Base-by-base conservation (phyloP, 176 grass and related monocot genomes). In the Paspalum notatum region DNA sequence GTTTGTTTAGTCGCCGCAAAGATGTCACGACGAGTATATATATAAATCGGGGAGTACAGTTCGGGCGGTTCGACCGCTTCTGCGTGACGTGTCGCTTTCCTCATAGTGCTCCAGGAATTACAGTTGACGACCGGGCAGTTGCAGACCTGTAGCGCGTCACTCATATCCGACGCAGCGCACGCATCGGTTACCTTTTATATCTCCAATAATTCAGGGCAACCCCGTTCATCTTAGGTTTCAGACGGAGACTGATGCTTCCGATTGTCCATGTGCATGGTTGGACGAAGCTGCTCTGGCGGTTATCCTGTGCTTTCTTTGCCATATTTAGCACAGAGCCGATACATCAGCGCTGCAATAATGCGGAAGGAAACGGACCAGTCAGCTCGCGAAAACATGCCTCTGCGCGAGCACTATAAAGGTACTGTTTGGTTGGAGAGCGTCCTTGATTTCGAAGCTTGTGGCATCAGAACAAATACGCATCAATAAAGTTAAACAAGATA, bases 211-310 rank as follows among this genome's bases (percentile, higher is more conserved):
- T 46, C 22, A 64, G 21, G 18, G 3, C 2, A 59, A 18, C 4
- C 2, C 10, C 8, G 7, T 15, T 49, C 50, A 24, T 0, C 24
- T 46, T 10, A 2, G 49, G 61, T 66, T 66, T 79, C 76, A 41
- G 46, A 79, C 9, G 76, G 46, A 66, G 76, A 79, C 76, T 4
- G 66, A 45, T 68, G 66, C 55, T 38, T 10, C 42, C 9, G 12
- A 22, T 45, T 21, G 22, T 39, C 40, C 14, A 2, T 12, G 32
- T 1, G 32, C 9, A 51, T 13, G 16, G 1, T 64, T 79, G 76
- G 61, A 52, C 41, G 45, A 2, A 40, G n/a, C 61, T 22, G 76
- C 18, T 32, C 45, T 0, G 76, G 59, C 61, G 60, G 60, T 18
- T n/a, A 20, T 5, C 58, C 16, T 13, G 46, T 27, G 16, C 9